Evolutionary conservation across 2,329 filamentous ascomycete genomes (phyloP).

Genomic region (Dryadomyces quercivorus): DNA sequence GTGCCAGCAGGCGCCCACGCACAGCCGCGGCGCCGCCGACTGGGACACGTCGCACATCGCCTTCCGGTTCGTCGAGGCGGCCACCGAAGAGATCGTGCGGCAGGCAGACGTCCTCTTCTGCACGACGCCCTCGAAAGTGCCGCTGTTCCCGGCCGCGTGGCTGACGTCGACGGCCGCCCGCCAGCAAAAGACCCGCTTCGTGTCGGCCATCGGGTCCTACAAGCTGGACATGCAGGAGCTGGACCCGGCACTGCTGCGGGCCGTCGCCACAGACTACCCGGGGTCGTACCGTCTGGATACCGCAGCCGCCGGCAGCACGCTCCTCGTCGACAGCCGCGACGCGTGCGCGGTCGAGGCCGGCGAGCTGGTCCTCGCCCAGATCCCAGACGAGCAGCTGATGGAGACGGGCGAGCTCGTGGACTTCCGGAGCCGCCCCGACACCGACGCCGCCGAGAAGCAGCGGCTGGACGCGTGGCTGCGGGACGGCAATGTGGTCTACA

Average conservation of each 20-base stretch:
- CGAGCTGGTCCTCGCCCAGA: conserved; percentile 50
- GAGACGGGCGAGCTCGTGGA: conserved; percentile 46
- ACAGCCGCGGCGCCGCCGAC: not conserved
- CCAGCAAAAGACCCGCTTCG: conserved; percentile 24
- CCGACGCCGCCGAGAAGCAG: conserved; percentile 20
- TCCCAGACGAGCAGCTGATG: conserved; percentile 44
- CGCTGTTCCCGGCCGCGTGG: conserved; percentile 44
- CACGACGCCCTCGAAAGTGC: conserved; percentile 44
- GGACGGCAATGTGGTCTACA: conserved; percentile 55
- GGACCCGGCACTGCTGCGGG: conserved; percentile 44
- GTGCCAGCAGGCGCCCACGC: not conserved
- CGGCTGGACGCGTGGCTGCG: conserved; percentile 34
- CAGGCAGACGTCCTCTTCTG: conserved; percentile 51
- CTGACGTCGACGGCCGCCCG: conserved; percentile 28
- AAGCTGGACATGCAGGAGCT: conserved; percentile 54
- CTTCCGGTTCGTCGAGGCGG: conserved; percentile 13
- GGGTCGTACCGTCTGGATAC: not conserved
- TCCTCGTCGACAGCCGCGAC: conserved; percentile 43
- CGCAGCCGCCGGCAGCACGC: conserved; percentile 15
- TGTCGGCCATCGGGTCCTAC: conserved; percentile 40
- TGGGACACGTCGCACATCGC: not conserved
- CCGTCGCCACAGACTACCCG: not conserved
- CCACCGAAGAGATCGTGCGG: conserved; percentile 36
- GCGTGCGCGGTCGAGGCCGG: conserved; percentile 52
- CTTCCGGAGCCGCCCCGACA: conserved; percentile 30